Base-by-base conservation (phyloP, 2,329 filamentous ascomycete genomes). In the Tympanopsis confertula region DNA sequence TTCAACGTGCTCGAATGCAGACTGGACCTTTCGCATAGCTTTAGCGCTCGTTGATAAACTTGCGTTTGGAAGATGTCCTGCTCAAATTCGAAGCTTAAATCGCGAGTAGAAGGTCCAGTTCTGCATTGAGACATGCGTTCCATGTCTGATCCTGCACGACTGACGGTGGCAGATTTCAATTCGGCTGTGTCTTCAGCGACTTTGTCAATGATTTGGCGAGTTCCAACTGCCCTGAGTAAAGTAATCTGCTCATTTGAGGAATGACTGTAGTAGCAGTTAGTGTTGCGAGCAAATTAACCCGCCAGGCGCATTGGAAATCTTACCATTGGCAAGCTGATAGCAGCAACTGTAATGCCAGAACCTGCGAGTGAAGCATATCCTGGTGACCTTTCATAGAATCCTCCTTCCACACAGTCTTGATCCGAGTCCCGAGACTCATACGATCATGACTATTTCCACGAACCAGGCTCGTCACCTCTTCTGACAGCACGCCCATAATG, bases 301-400 rank as follows among this genome's bases (percentile, higher is more conserved):
- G 10, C 30, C 10, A 33, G 7, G 15, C 4, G n/a, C n/a, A n/a
- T n/a, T n/a, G n/a, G n/a, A n/a, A 3, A n/a, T n/a, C 44, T 19
- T 38, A 61, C 58, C 57, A 59, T 47, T 59, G 55, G 33, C 52
- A 56, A 20, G 55, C 56, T 40, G 59, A 54, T 17, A 61, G 43
- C 36, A 62, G 44, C 18, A 61, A 38, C 32, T 60, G 56, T 14
- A 61, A 44, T 10, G 58, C 58, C 28, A 51, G 44, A 4, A 60
- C 52, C 38, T 61, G 58, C 15, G 53, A 47, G 19, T 54, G 56
- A 32, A 61, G 40, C 35, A 51, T 47, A 19, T 55, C 49, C 39
- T 56, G 49, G 35, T 61, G 54, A 20, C 47, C 52, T 41, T 44
- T 50, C 54, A 61, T 58, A 13, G 45, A 44, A 18, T 53, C 50